Evolutionary conservation across 306 rosid genomes (phyloP), one percentile per base, ranked within the genome.

Genomic region (Comarum palustre): DNA sequence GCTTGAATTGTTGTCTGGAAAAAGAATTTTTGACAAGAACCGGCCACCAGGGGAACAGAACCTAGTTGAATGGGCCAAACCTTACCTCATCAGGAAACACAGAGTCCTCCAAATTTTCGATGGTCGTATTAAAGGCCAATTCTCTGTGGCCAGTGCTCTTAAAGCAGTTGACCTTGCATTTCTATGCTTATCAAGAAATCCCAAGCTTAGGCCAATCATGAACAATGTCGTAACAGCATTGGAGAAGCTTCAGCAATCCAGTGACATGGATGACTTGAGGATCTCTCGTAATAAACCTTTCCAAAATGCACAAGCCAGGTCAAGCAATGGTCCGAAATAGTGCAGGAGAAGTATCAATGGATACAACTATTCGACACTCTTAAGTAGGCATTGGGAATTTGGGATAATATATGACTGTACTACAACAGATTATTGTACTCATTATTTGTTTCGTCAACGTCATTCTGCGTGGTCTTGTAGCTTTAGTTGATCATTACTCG

Each of bases 41-140:
- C 79, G 95, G 66, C 96, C 99, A 50, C 4, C 84, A 0, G 82
- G 92, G 58, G 97, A 94, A 68, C 97, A 90, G 27, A 94, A 74
- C 71, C 79, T 94, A 31, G 86, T 94, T 8, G 95, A 90, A 50
- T 94, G 99, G 99, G 91, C 92, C 41, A 94, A 90, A 76, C 96
- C 96, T 32, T 88, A 82, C 84, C 93, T 90, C 61, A 77, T 76
- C 61, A 88, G 87, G 83, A 94, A 94, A 72, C 87, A 97, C 41
- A 80, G 79, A 68, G 82, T 90, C 55, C 77, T 88, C 78, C 86
- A 87, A 80, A 89, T 94, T 2, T 81, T 94, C 78, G 97, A 94
- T 52, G 70, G 83, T 55, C 96, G 92, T 4, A 74, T 94, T 0
- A 88, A 90, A 80, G 96, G 96, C 65, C 96, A 91, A 65, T 94